Base-by-base conservation (phyloP, 2,329 filamentous ascomycete genomes). In the Apiospora kogelbergensis region DNA sequence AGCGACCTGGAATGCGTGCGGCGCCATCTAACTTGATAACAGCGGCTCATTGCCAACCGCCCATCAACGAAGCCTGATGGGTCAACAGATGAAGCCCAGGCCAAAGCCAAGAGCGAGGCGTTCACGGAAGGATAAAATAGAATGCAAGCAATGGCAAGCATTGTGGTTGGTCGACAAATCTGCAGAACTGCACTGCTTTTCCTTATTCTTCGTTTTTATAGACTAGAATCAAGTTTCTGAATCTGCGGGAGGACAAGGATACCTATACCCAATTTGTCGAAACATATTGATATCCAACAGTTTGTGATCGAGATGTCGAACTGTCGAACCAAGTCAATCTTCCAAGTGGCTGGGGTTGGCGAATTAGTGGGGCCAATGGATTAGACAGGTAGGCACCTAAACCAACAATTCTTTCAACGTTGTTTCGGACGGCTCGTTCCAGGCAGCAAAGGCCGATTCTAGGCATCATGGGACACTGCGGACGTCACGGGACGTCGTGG, bases 1-100 rank as follows among this genome's bases (percentile, higher is more conserved):
- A 45, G 11, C 45, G 68, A 63, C 79, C 81, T 71, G 80, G 71
- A 17, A 26, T 57, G 45, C n/a, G 11, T 30, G 26, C 37, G 22
- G 63, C 37, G 17, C n/a, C 40, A 40, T 37, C 66, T 67, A 44
- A 67, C 48, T 60, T 24, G 33, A 42, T 5, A 24, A 17, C 67
- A 87, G 85, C 84, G 85, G 68, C 77, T 87, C 69, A 84, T 87
- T 73, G 85, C 84, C 73, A 87, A 87, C 77, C 80, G 83, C 7
- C 79, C 80, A 33, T 78, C 80, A 5, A 78, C 76, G 33, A 78
- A 79, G 74, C 78, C 81, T 63, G 77, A 81, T 60, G 77, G 77
- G 44, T 75, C 73, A 20, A 71, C 74, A 53, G 74, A 77, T n/a
- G 75, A 78, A 68, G 73, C 70, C 26, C 74, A 73, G 33, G 65